Evolutionary conservation across 257 asterid genomes (phyloP), one percentile per base, ranked within the genome.

Genomic region (Solanum corneliomulleri): DNA sequence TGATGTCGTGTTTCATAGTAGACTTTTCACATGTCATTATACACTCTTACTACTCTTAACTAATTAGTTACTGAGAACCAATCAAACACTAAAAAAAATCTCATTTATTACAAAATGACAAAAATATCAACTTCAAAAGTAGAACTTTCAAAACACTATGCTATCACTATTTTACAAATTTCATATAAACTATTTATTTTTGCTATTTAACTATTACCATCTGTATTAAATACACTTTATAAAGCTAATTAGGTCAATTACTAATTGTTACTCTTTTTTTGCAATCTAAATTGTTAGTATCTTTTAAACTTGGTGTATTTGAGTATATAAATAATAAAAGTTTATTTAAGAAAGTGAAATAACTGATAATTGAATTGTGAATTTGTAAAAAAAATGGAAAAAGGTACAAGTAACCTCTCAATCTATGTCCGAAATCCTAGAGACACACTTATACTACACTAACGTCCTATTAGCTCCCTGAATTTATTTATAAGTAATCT

Each of bases 81-180:
- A 72, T 20, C 16, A 29, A 8, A 44, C 8, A 8, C 27, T 78
- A 15, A 31, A 44, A 31, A 44, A 45, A 15, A 25, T 44, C 9
- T 27, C 25, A 44, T 78, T 45, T 45, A 47, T 78, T 27, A 45
- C 12, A 44, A 45, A 78, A 13, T 64, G 87, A 86, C 76, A 74
- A 86, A 83, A 83, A 18, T 47, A 62, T 75, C 88, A 31, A 86
- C 47, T 58, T 82, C 82, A 83, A 11, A 25, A 64, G 66, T 58
- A 1, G 25, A 18, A 58, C 25, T 7, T 56, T 4, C 23, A 56
- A 52, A 8, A 58, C n/a, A 8, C 27, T 58, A 11, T 3, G 2
- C 13, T 52, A 52, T 52, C 23, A 52, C 62, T 15, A 52, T 49
- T 49, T 49, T 1, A 0, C 21, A 49, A 49, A 49, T 49, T 49